phyloP scores from a whole-genome alignment of 257 asterid species.

The Cordia subcordata region DNA sequence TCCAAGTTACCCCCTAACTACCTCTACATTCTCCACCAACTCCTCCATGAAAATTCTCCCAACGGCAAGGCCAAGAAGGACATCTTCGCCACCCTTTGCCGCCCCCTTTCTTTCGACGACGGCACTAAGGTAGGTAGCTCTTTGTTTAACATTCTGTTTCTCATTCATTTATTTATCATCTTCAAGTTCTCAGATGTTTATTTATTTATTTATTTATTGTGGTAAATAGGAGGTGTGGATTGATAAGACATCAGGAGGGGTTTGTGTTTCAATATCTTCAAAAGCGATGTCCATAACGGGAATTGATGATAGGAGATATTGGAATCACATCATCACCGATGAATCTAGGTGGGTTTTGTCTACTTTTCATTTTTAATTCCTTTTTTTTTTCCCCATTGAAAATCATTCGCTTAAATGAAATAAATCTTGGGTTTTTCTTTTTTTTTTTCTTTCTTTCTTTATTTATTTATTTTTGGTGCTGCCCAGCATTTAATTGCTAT shows the following conservation, averaged over 20 bases:
- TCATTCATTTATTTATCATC: too few relatives aligned
- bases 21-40: conserved; percentile 36
- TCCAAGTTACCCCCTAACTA: conserved; percentile 65
- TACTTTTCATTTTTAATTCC: too few relatives aligned
- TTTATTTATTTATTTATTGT: background rate
- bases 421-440: background rate
- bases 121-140: conserved; percentile 66
- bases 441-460: too few relatives aligned
- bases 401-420: background rate
- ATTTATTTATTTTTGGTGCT: too few relatives aligned
- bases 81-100: conserved; percentile 51
- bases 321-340: conserved; percentile 53
- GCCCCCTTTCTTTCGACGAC: conserved; percentile 47
- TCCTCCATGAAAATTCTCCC: conserved; percentile 24
- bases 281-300: conserved; percentile 58
- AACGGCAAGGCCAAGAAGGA: conserved; percentile 44
- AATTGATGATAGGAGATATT: conserved; percentile 61
- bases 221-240: conserved; percentile 48
- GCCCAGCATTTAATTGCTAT: too few relatives aligned
- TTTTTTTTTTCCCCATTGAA: too few relatives aligned
- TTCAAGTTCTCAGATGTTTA: too few relatives aligned
- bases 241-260: conserved; percentile 55
- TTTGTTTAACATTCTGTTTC: too few relatives aligned
- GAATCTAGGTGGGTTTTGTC: conserved; percentile 48
- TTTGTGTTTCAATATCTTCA: conserved; percentile 49